Evolutionary conservation across 1,139 yeast genomes (phyloP).

Genomic region (Lodderomyces oxycetoniae): DNA sequence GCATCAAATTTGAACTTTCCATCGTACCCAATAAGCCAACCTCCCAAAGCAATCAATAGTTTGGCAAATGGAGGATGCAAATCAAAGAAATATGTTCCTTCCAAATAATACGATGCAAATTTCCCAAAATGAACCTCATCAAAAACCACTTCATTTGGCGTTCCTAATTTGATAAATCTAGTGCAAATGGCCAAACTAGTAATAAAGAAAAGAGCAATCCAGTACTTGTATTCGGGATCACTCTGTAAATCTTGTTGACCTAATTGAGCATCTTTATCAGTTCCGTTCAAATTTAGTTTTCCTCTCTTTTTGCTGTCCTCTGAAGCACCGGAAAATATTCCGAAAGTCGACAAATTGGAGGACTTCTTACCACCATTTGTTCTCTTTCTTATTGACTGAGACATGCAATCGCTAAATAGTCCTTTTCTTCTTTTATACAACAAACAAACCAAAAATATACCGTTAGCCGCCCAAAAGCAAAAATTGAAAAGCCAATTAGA

Average conservation of each 20-base stretch:
- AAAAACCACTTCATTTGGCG: conserved; percentile 86
- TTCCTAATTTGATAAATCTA: conserved; percentile 66
- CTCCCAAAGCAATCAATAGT: conserved; percentile 83
- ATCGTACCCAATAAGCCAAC: conserved; percentile 82
- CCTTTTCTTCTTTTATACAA: too few species aligned
- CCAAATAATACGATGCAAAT: conserved; percentile 83
- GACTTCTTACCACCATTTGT: conserved; percentile 18
- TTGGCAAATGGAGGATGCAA: conserved; percentile 98
- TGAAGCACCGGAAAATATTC: too few species aligned
- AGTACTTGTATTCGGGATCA: conserved; percentile 35
- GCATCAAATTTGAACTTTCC: conserved; percentile 88
- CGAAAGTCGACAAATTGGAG: too few species aligned
- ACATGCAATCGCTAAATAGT: too few species aligned
- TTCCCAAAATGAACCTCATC: conserved; percentile 98
- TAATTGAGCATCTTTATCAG: too few species aligned
- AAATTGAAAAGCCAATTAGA: too few species aligned
- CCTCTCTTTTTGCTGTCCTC: conserved; percentile 5
- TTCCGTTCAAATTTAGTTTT: conserved; percentile 5
- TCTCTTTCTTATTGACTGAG: conserved; percentile 22
- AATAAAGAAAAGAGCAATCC: conserved; percentile 41
- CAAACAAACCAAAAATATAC: too few species aligned
- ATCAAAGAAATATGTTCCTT: conserved; percentile 86
- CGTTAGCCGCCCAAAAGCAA: too few species aligned
- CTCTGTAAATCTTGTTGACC: too few species aligned
- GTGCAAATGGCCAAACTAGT: conserved; percentile 65